Evolutionary conservation across 1,284 basidiomycete genomes (phyloP).

Genomic region (Lentinus polychrous): DNA sequence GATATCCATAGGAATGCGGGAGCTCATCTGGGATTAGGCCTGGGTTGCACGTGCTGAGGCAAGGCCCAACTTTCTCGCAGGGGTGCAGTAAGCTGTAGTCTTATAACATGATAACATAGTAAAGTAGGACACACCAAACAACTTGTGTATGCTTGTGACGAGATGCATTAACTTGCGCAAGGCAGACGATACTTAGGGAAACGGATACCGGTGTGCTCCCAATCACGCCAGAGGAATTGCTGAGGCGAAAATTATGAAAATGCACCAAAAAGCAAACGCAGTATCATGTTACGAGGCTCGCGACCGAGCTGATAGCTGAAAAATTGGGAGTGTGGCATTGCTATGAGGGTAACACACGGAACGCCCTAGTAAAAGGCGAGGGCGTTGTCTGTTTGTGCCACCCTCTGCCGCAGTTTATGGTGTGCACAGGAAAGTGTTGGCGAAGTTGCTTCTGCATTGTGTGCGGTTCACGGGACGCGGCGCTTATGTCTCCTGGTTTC

Average conservation of each 20-base stretch:
- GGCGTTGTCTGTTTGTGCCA: constrained; percentile 52
- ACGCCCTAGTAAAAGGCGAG: constrained; percentile 69
- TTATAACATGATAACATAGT: too few relatives aligned
- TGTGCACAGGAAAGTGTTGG: neutral
- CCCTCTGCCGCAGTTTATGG: constrained; percentile 37
- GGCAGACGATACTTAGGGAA: too few relatives aligned
- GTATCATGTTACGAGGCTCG: constrained; percentile 13
- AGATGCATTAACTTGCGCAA: too few relatives aligned
- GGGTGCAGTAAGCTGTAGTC: neutral
- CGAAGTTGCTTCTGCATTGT: constrained; percentile 22
- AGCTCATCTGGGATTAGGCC: neutral
- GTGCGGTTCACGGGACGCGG: constrained; percentile 24
- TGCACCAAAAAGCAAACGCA: constrained; percentile 3
- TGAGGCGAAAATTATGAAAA: neutral
- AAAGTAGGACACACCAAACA: too few relatives aligned
- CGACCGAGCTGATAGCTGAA: constrained; percentile 38
- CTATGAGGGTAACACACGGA: constrained; percentile 46
- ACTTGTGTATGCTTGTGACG: too few relatives aligned
- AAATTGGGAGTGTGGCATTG: constrained; percentile 49
- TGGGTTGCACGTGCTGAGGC: constrained; percentile 7
- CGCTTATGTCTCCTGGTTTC: neutral
- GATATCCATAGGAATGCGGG: neutral
- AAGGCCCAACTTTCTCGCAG: constrained; percentile 3
- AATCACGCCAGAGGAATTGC: too few relatives aligned
- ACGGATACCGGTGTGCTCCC: too few relatives aligned